A percentile compares a stretch with the other conserved stretches of the same genome.
Evolutionary conservation across 768 basidiomycete genomes (phyloP).

Genomic region (Hericium erinaceus): DNA sequence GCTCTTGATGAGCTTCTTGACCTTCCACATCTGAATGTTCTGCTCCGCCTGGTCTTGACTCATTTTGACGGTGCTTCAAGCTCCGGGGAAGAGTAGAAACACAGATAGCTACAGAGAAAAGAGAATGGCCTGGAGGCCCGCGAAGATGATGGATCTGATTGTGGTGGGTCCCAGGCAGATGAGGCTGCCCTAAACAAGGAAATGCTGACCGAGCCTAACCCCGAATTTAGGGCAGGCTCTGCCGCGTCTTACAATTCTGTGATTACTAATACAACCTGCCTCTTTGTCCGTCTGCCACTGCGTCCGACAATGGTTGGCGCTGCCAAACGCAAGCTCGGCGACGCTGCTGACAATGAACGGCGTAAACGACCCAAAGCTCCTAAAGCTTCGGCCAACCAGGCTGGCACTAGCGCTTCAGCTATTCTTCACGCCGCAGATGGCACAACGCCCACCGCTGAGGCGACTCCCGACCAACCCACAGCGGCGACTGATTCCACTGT

Average conservation of each 20-base stretch:
- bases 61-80: slow-evolving; percentile 37
- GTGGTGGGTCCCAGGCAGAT: neutral
- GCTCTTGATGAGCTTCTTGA: slow-evolving; percentile 98
- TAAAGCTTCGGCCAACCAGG: too few species aligned
- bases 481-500: neutral
- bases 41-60: slow-evolving; percentile 84
- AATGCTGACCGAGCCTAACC: neutral
- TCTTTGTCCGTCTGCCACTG: neutral
- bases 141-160: slow-evolving; percentile 2
- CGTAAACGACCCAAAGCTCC: neutral
- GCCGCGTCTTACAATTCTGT: neutral
- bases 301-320: neutral
- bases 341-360: neutral
- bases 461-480: neutral
- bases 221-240: neutral
- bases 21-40: slow-evolving; percentile 97
- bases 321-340: neutral
- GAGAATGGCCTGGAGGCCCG: neutral
- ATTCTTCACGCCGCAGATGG: too few species aligned
- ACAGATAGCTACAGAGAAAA: neutral
- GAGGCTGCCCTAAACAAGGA: neutral
- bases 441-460: too few species aligned
- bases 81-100: neutral
- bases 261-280: neutral
- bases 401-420: too few species aligned